A percentile compares a stretch with the other conserved stretches of the same genome.
Evolutionary conservation across 2,329 filamentous ascomycete genomes (phyloP).

Genomic region (Colletotrichum graminicola): DNA sequence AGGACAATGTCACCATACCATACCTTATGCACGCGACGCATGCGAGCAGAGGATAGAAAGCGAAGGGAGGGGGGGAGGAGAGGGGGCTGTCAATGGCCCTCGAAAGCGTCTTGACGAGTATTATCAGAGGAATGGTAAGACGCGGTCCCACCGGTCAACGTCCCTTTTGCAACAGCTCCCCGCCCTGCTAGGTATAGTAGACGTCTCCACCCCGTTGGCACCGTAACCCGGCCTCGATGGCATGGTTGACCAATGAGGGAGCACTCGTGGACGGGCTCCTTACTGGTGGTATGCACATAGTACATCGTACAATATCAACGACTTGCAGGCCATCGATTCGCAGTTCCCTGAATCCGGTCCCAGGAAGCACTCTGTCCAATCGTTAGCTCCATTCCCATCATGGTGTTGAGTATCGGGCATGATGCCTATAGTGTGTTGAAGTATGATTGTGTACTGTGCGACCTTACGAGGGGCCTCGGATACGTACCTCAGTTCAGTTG

Average conservation of each 20-base stretch:
- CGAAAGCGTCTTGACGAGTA: constrained; percentile 12
- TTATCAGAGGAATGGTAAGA: constrained; percentile 19
- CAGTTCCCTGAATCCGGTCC: constrained; percentile 1
- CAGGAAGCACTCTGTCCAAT: background rate
- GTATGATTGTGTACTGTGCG: no score
- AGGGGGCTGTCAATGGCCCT: background rate
- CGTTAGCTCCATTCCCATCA: background rate
- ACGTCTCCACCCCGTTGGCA: constrained; percentile 26
- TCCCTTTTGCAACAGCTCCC: constrained; percentile 28
- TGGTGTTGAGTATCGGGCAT: no score
- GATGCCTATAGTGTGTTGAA: no score
- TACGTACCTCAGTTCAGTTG: no score
- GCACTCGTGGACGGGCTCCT: constrained; percentile 11
- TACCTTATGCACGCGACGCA: constrained; percentile 9
- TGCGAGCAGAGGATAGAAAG: constrained; percentile 17
- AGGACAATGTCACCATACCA: constrained; percentile 32
- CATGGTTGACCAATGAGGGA: constrained; percentile 18
- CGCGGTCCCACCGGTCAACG: background rate
- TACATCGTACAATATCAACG: background rate
- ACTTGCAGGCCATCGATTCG: constrained; percentile 6
- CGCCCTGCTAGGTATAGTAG: constrained; percentile 30
- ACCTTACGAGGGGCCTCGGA: no score
- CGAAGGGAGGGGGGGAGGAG: background rate
- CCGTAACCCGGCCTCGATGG: constrained; percentile 23
- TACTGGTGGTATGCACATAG: no score